Base-by-base conservation (phyloP, 2,329 filamentous ascomycete species). In the Alternaria longipes region DNA sequence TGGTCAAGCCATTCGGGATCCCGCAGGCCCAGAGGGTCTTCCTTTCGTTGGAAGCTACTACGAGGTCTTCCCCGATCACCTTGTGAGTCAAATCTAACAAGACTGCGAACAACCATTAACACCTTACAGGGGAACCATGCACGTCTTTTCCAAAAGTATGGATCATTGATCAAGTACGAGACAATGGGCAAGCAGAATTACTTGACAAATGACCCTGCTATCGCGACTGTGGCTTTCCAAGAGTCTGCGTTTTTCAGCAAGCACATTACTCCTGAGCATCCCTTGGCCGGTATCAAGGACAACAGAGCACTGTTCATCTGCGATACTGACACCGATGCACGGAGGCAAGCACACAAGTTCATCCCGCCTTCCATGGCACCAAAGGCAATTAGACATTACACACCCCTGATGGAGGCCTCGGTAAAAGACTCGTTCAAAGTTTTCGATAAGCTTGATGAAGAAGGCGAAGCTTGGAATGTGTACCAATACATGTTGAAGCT, bases 401-500 rank as follows among this genome's bases (percentile, higher is more conserved):
- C 64, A 7, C 64, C 64, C 4, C 14, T 62, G 0, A 66, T 66
- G 59, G 52, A 62, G 47, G 59, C 53, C 2, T 59, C 49, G 1
- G 59, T 66, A 1, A 58, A 66, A 14, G 62, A 62, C 38, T 57
- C 59, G 1, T 66, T 62, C 59, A 64, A 64, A 26, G 64, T 66
- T 5, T 66, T 66, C n/a, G 64, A 66, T 26, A 20, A 64, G 56
- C 62, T 66, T 4, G 57, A 66, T 28, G 62, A 59, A 28, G n/a
- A 62, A 11, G 62, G 51, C n/a, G 58, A 66, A 36, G 54, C 59
- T 1, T 66, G 58, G 58, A 66, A 66, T 20, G 64, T 64, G 4
- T 66, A 66, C 11, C 58, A 62, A 41, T 66, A 66, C 53, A 66
- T 66, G 64, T 28, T 66, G 12, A 66, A 66, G 45, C 56, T 66